Base-by-base conservation (phyloP, 2,329 filamentous ascomycete genomes). In the Ophiostoma himal-ulmi region DNA sequence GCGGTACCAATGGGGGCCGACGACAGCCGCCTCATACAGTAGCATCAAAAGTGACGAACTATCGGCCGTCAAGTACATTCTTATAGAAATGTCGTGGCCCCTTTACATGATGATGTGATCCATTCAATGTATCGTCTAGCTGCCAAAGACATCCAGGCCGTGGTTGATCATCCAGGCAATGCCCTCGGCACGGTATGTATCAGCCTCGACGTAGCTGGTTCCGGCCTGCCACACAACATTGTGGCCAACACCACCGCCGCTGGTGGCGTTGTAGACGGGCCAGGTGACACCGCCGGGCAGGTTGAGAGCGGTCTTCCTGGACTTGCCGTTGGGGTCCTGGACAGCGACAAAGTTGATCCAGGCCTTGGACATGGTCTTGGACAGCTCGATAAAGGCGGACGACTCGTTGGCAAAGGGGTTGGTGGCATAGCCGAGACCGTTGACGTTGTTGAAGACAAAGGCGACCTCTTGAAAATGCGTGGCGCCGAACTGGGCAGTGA, bases 381-480 rank as follows among this genome's bases (percentile, higher is more conserved):
- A 60, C 10, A 87, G 77, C 5, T 77, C 73, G 13, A 78, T 71
- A 71, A 80, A 83, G 1, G 79, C 80, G 68, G 80, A 75, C 0
- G 83, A 80, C 74, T 80, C 78, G 67, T 78, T 78, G 36, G 73
- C 78, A 57, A 83, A 81, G 0, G 82, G 82, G 70, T 78, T 79
- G 0, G 68, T 72, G 1, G 72, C 66, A 71, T 83, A 85, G 1
- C 84, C 84, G 2, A 77, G 71, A 0, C 84, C 85, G 5, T 79
- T 72, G 7, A 81, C 76, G 72, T 88, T 87, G 73, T 85, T 76
- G 68, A 88, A 84, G 7, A 87, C 84, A 72, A 85, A 86, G 0
- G 81, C 79, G 0, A 86, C 82, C 75, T 86, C 84, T 70, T 83
- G 77, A 75, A 82, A 82, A 73, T 83, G 82, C 52, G 64, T 64